Percentiles rank a stretch among this genome's conserved stretches.
Conservation (phyloP, 140 eudicot genomes). For the Flaveria floridana region DNA sequence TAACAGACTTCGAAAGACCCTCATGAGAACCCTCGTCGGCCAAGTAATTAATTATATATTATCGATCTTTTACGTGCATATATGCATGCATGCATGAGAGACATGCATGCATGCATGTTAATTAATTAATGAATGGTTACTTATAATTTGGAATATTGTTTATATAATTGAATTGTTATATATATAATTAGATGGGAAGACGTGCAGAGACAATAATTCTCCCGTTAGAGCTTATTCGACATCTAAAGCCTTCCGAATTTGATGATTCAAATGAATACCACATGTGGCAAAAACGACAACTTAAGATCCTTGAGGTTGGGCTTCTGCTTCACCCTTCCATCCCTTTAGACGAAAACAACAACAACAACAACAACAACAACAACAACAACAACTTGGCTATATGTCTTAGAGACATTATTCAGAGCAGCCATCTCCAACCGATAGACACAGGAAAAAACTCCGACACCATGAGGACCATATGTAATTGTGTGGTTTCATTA, state of each 20-base stretch:
- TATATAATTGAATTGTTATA: too few species aligned
- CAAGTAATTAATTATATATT: conserved; percentile 42
- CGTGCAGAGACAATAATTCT: conserved; percentile 90
- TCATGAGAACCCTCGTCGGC: conserved; percentile 96
- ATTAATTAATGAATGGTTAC: background rate
- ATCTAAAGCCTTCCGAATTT: conserved; percentile 80
- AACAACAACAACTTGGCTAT: conserved; percentile 31
- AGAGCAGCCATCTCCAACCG: conserved; percentile 40
- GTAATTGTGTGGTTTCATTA: conserved; percentile 60
- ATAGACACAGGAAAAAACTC: conserved; percentile 74
- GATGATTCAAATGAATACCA: conserved; percentile 66
- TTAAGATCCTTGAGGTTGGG: conserved; percentile 71
- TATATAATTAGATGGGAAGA: conserved; percentile 59
- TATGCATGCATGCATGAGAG: too few species aligned
- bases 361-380: background rate
- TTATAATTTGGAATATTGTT: too few species aligned
- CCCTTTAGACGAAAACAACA: conserved; percentile 49
- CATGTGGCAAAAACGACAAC: conserved; percentile 82
- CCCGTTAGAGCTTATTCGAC: conserved; percentile 87
- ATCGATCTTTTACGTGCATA: background rate
- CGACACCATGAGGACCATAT: conserved; percentile 58
- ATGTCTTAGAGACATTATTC: conserved; percentile 49
- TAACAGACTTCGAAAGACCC: conserved; percentile 81
- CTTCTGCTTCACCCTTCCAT: conserved; percentile 67
- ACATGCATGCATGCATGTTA: too few species aligned